Base-by-base conservation (phyloP, 2,329 filamentous ascomycete genomes). In the Venturia carpophila region DNA sequence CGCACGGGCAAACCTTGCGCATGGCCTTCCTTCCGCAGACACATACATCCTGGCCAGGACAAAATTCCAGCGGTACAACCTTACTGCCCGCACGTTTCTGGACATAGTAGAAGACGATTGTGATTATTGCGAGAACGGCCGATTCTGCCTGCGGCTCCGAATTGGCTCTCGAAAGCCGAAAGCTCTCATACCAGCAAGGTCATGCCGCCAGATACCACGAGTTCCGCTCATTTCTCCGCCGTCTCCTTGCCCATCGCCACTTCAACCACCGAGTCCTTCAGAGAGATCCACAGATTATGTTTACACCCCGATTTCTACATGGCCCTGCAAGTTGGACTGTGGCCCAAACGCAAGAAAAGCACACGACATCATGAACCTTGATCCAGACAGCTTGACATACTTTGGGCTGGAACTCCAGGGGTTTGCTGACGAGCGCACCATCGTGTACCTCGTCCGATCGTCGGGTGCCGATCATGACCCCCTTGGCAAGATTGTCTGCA, bases 61-160 rank as follows among this genome's bases (percentile, higher is more conserved):
- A 13, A 80, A 81, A 55, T 73, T 85, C 56, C 79, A 82, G 30
- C 77, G 79, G 3, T 89, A 89, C 71, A 79, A 83, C 62, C 72
- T 78, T 15, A 75, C 78, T 1, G 80, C 80, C 67, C 78, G 77
- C 27, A 78, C 84, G 0, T 88, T 84, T 69, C 64, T 88, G 5
- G 86, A 89, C 68, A 71, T 89, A 0, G 80, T 87, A 6, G 79
- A 86, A 67, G 80, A 83, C 13, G 49, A 9, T 67, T 74, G 79
- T 3, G 61, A 72, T 2, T 76, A 74, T 65, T 76, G 72, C 41
- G 67, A 71, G 1, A 66, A 68, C 2, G 69, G 72, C n/a, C 66
- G 65, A 21, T 66, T 74, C 68, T 76, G 76, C 21, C 73, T 84
- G 15, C 78, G 81, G 5, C 74, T 89, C 5, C 78, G 82, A 34